Conservation (phyloP, 1,284 basidiomycete species). For the Amylostereum chailletii region DNA sequence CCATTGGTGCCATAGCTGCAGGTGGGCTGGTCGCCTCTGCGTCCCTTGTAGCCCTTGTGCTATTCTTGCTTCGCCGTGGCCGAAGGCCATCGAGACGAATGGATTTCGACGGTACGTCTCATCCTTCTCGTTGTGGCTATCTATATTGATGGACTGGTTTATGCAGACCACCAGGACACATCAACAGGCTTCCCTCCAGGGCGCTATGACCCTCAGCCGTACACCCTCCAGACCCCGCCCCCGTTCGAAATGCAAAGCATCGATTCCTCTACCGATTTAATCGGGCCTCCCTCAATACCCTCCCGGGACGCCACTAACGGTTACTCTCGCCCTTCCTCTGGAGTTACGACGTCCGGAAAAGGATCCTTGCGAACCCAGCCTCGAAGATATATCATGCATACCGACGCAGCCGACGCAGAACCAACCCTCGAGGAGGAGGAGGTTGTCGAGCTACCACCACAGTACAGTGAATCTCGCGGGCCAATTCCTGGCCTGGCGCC, state of each 20-base stretch:
- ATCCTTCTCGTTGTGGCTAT: too few species aligned
- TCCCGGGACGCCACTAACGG: too few species aligned
- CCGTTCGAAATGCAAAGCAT: conserved; percentile 3
- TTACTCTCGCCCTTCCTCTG: too few species aligned
- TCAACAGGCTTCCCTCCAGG: too few species aligned
- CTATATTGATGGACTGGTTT: too few species aligned
- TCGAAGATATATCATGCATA: conserved; percentile 60
- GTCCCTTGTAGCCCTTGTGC: neutral
- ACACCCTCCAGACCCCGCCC: conserved; percentile 16
- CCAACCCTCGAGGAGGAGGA: conserved; percentile 37
- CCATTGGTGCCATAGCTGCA: conserved; percentile 51
- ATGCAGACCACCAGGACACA: too few species aligned
- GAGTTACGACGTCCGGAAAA: too few species aligned
- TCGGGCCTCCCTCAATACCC: too few species aligned
- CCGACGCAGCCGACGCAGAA: conserved; percentile 51
- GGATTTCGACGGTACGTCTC: neutral
- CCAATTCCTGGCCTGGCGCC: conserved; percentile 12
- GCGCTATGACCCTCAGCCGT: conserved; percentile 17
- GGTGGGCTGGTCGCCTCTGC: conserved; percentile 42
- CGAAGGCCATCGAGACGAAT: neutral
- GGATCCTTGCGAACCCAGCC: conserved; percentile 23
- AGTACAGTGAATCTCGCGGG: conserved; percentile 49
- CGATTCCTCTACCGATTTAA: conserved; percentile 9
- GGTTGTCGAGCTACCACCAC: conserved; percentile 67
- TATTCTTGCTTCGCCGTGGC: conserved; percentile 1